Base-by-base conservation (phyloP, 805 yeast species). In the Yarrowia keelungensis region DNA sequence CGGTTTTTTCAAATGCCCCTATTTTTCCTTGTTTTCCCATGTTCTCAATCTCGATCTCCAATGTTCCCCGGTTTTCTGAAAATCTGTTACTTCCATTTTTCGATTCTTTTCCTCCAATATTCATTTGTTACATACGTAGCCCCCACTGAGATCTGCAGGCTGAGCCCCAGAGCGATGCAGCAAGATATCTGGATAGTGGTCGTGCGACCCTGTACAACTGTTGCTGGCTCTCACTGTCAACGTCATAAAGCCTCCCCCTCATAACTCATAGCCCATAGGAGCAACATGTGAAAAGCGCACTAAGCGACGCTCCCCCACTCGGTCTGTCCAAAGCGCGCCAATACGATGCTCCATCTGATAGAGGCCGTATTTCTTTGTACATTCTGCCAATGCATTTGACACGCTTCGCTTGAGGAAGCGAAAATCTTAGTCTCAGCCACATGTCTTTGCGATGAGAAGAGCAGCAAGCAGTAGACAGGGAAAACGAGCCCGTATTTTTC, bases 361-460 rank as follows among this genome's bases (percentile, higher is more conserved):
- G 16, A 36, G 36, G 42, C 58, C 32, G 42, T 12, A 3, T 19
- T 53, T 39, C n/a, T 22, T 36, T 36, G 58, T 36, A 53, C 58
- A 39, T 19, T 39, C 59, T 51, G 14, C 19, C 58, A 26, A 19
- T 53, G 59, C 59, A 38, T 53, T 39, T 53, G 35, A 22, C 45
- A 39, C 45, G 45, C 59, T 12, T 14, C 19, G 45, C 59, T 14
- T 22, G 19, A 39, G 8, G 36, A 19, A 53, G 59, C 59, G 59
- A 53, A 38, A 53, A 49, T 51, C 56, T 51, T 51, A 50, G 56
- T 51, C 56, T n/a, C 42, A n/a, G 56, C 39, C 56, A 51, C 54
- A 36, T 35, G 19, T 15, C 39, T 32, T 38, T 26, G 32, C 4
- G 32, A 26, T 26, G 32, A 38, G 39, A 7, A 8, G 39, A 38